Base-by-base conservation (phyloP, 805 yeast species). In the Candida berthetii region DNA sequence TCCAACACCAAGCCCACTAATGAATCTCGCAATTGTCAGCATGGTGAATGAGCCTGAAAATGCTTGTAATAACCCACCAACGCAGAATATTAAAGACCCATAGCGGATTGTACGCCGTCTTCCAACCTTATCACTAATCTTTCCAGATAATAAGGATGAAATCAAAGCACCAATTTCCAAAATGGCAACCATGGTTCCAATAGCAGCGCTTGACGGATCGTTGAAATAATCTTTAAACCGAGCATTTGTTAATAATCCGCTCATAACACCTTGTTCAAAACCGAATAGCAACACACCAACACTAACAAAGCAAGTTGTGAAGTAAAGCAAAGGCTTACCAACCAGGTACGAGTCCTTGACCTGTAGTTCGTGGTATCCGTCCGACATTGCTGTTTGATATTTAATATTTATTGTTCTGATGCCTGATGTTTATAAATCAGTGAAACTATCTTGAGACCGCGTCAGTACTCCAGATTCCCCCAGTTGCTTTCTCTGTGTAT, bases 1-100 rank as follows among this genome's bases (percentile, higher is more conserved):
- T 3, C 96, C 96, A 20, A 88, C 90, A 2, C 96, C 96, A n/a
- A 87, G 50, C 15, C 96, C 96, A 32, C 86, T 73, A 36, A 87
- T 72, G 25, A 85, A 76, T 51, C 96, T 68, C 3, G 96, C 96
- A 13, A 78, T 52, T n/a, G 82, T 78, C 66, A 88, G 71, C 35
- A 75, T 53, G 49, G 61, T 54, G 58, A 86, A 70, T 47, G 69
- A 71, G 6, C 61, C 54, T 3, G 91, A 72, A 46, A 73, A 66
- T 2, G 89, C 72, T 62, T 88, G 96, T 36, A 87, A 58, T 1
- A 70, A 56, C 2, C 96, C 96, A 11, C 96, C 96, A 24, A 85
- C 49, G 37, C 85, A 81, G 55, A 88, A 88, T 6, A 87, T 66
- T 11, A 78, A 52, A 1, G 96, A 85, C 4, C 97, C 96, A 41